Evolutionary conservation across 2,329 filamentous ascomycete species (phyloP), one percentile per base, ranked within the genome.

Genomic region (Hypocreales sp.): DNA sequence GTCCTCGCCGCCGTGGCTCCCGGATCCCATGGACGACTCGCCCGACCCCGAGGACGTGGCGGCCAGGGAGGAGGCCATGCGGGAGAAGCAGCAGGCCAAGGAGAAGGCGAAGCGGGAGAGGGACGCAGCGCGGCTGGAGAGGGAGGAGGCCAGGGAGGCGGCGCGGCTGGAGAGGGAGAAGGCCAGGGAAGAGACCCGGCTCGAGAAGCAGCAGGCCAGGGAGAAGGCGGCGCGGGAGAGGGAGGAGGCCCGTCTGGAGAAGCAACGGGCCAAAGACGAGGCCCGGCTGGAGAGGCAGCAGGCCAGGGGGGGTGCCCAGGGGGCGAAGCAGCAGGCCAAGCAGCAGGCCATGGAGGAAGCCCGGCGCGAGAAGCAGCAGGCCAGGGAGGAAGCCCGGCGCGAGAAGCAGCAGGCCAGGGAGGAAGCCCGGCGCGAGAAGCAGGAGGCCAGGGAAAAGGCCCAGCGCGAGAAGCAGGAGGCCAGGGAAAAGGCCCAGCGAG

Each of bases 11-110:
- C 13, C 22, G 9, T 5, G 22, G 22, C 18, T 31, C 9, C 25
- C 29, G 3, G 14, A 31, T 7, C 18, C 18, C 16, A 17, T 24
- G 17, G 25, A 31, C n/a, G 29, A 27, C 13, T 13, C 21, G 11
- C 13, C 7, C 11, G 18, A 25, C 15, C 20, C 12, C 1, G n/a
- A n/a, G n/a, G 20, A 15, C n/a, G n/a, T n/a, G n/a, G n/a, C n/a
- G n/a, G n/a, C n/a, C n/a, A n/a, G n/a, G n/a, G n/a, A n/a, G n/a
- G 9, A 7, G 15, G 17, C 20, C 8, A 5, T 5, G 8, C 11
- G 21, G 11, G 5, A 12, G 7, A 10, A 11, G 21, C 16, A 15
- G 20, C 17, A 23, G 16, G 10, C 16, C 8, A 15, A n/a, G 12
- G 6, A 1, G n/a, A 26, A 19, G 17, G 15, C 8, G 17, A 14